Percentiles rank a stretch among this genome's conserved stretches.
phyloP scores from a whole-genome alignment of 1,284 basidiomycete species.

The Meira miltonrushii region DNA sequence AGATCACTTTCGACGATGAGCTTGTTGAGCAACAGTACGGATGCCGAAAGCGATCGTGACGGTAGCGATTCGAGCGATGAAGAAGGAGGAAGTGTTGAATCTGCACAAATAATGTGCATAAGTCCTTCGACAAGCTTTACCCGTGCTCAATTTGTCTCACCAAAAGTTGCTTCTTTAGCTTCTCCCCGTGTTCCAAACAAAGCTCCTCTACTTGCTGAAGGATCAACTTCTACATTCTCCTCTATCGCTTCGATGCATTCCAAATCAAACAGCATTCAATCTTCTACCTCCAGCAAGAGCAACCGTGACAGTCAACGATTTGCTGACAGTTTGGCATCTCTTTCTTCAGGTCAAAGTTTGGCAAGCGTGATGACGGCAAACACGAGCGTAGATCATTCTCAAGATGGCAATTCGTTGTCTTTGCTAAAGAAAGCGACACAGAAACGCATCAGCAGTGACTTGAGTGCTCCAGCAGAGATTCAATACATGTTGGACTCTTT shows the following conservation, averaged over 20 bases:
- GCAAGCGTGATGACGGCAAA: slow-evolving; percentile 21
- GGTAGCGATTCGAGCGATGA: slow-evolving; percentile 17
- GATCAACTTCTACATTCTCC: not conserved
- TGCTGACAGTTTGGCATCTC: slow-evolving; percentile 17
- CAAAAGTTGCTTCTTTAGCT: slow-evolving; percentile 20
- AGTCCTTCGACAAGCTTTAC: slow-evolving; percentile 17
- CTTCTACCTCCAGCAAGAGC: slow-evolving; percentile 10
- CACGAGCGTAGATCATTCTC: slow-evolving; percentile 18
- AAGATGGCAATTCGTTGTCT: slow-evolving; percentile 13
- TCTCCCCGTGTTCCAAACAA: not conserved
- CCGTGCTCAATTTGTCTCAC: slow-evolving; percentile 32
- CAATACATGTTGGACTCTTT: not conserved
- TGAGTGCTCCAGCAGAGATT: slow-evolving; percentile 1
- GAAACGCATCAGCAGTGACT: not conserved
- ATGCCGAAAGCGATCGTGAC: no score
- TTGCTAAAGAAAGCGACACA: not conserved
- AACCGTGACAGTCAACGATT: slow-evolving; percentile 20
- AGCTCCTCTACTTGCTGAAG: not conserved
- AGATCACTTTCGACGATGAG: slow-evolving; percentile 8
- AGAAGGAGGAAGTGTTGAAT: slow-evolving; percentile 12
- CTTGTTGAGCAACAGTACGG: not conserved
- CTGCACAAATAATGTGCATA: slow-evolving; percentile 16
- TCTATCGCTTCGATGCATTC: not conserved
- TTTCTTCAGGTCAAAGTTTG: slow-evolving; percentile 12
- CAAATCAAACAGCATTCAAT: not conserved